Evolutionary conservation across 495 filamentous ascomycete genomes (phyloP).

Genomic region (Durotheca rogersii): DNA sequence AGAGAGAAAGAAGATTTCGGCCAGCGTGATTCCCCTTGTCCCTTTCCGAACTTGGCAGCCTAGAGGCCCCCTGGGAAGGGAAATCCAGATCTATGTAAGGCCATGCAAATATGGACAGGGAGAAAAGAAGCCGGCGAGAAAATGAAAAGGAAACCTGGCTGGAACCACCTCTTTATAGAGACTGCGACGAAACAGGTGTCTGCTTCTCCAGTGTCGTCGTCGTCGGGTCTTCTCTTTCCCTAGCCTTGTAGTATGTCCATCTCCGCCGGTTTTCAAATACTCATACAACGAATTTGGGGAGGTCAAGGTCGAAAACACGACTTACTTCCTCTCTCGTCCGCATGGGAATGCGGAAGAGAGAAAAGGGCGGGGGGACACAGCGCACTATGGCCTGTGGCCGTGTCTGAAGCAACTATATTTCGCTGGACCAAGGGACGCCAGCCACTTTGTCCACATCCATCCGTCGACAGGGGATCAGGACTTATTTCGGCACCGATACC

Average conservation of each 20-base stretch:
- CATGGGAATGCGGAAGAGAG: not conserved
- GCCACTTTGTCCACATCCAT: too few species aligned
- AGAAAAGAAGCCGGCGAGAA: slow-evolving; percentile 1
- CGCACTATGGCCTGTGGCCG: slow-evolving; percentile 24
- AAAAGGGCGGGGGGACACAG: not conserved
- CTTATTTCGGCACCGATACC: not conserved
- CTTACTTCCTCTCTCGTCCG: slow-evolving; percentile 4
- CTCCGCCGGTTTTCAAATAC: slow-evolving; percentile 3
- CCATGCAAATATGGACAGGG: slow-evolving; percentile 16
- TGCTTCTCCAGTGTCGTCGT: not conserved
- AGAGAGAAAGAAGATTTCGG: not conserved
- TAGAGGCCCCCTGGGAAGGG: not conserved
- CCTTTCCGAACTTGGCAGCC: not conserved
- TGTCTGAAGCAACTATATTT: too few species aligned
- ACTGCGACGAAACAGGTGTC: slow-evolving; percentile 2
- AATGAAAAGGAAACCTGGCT: not conserved
- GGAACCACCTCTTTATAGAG: not conserved
- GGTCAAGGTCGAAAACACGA: not conserved
- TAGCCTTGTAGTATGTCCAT: slow-evolving; percentile 1
- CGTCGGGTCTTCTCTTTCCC: not conserved
- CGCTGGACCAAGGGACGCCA: too few species aligned
- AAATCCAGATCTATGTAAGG: slow-evolving; percentile 12
- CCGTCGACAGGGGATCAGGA: not conserved
- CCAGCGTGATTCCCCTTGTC: not conserved
- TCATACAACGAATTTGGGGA: slow-evolving; percentile 5